phyloP scores from a whole-genome alignment of 345 rosid species.

The Sisymbrium irio region DNA sequence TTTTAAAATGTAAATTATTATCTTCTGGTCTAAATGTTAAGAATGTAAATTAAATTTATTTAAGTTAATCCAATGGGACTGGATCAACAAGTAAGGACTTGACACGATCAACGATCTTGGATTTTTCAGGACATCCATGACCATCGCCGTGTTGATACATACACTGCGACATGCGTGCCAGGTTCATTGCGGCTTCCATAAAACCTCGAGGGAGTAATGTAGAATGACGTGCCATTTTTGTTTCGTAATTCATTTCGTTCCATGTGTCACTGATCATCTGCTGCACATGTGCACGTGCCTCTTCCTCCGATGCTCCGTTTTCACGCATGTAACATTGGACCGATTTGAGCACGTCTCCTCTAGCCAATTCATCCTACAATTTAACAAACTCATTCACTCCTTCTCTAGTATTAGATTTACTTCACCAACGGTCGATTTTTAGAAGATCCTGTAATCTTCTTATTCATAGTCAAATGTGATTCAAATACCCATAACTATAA shows the following conservation, averaged over 20 bases:
- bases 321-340: background rate
- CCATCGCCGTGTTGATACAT: background rate
- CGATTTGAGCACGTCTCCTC: background rate
- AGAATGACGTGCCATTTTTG: background rate
- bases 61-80: background rate
- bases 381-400: too few species aligned
- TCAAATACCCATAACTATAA: background rate
- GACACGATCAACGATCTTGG: background rate
- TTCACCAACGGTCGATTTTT: too few species aligned
- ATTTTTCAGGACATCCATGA: background rate
- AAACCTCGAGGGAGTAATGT: background rate
- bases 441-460: too few species aligned
- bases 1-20: background rate
- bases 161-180: background rate
- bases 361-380: too few species aligned
- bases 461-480: too few species aligned
- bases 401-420: too few species aligned
- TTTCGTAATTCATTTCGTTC: background rate
- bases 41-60: too few species aligned
- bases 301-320: background rate
- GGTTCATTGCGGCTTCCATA: background rate
- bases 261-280: background rate
- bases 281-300: background rate
- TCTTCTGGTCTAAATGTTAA: too few species aligned
- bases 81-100: background rate